These are phyloP conservation scores for Plasmodium gallinaceum DNA, from an alignment of 169 alveolate species.

Conservation along the genomic window DNA sequence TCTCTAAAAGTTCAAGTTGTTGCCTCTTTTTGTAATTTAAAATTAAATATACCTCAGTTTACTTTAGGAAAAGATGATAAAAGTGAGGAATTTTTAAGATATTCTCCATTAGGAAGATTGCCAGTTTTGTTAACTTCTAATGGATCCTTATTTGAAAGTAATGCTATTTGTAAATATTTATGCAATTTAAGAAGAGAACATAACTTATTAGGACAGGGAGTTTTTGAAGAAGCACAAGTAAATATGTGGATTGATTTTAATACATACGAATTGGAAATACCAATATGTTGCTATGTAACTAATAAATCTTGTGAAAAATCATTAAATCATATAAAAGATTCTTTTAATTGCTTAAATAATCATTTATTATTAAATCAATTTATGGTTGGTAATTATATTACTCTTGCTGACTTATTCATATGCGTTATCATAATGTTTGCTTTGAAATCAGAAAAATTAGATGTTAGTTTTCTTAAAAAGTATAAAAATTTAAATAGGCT, in stretches of 20 bases:
- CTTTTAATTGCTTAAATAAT: slow-evolving; percentile 78
- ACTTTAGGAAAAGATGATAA: slow-evolving; percentile 63
- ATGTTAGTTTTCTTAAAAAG: slow-evolving; percentile 56
- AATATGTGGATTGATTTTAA: slow-evolving; percentile 85
- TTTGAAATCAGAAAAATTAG: slow-evolving; percentile 79
- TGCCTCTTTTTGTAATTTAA: slow-evolving; percentile 65
- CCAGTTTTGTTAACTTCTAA: slow-evolving; percentile 61
- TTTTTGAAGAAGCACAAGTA: slow-evolving; percentile 69
- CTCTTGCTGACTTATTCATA: slow-evolving; percentile 93
- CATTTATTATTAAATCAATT: slow-evolving; percentile 82
- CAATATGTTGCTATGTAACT: slow-evolving; percentile 76
- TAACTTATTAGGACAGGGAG: slow-evolving; percentile 47
- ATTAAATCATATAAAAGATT: slow-evolving; percentile 80
- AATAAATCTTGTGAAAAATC: slow-evolving; percentile 73
- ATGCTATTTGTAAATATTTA: slow-evolving; percentile 61
- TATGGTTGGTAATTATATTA: slow-evolving; percentile 91
- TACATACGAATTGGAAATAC: slow-evolving; percentile 80
- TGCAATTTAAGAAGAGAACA: slow-evolving; percentile 51
- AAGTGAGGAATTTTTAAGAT: slow-evolving; percentile 32
- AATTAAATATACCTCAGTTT: slow-evolving; percentile 40
- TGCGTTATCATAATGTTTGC: slow-evolving; percentile 86
- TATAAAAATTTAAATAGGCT: slow-evolving; percentile 49
- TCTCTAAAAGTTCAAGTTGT: slow-evolving; percentile 58
- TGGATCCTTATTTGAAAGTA: slow-evolving; percentile 56
- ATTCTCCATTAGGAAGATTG: slow-evolving; percentile 58